Conservation (phyloP, 2,329 filamentous ascomycete genomes). For the Stromatinia cepivora region DNA sequence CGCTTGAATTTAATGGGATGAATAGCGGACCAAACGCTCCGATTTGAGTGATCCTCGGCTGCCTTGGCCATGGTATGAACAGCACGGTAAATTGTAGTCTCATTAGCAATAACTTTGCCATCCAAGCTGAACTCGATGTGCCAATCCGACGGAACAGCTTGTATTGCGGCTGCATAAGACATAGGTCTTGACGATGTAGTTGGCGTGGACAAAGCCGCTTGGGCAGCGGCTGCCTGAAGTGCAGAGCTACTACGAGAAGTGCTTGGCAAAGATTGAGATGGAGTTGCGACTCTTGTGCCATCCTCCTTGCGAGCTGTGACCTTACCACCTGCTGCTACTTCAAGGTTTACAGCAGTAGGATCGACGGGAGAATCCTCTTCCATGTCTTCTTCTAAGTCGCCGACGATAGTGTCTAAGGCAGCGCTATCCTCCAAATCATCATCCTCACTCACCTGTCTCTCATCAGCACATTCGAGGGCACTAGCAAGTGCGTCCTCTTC, state of each 20-base stretch:
- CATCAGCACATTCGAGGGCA: slow-evolving; percentile 88
- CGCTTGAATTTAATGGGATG: slow-evolving; percentile 92
- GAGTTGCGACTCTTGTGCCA: slow-evolving; percentile 81
- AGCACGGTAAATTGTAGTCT: slow-evolving; percentile 94
- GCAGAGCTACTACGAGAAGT: slow-evolving; percentile 45
- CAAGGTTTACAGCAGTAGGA: slow-evolving; percentile 86
- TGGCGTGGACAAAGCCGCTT: slow-evolving; percentile 44
- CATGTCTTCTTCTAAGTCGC: slow-evolving; percentile 83
- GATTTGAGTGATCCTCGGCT: slow-evolving; percentile 64
- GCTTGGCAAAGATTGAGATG: slow-evolving; percentile 60
- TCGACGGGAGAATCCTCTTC: slow-evolving; percentile 72
- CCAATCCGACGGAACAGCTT: slow-evolving; percentile 85
- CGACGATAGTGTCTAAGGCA: slow-evolving; percentile 83
- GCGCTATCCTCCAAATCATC: slow-evolving; percentile 64
- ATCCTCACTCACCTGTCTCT: slow-evolving; percentile 77
- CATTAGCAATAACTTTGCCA: slow-evolving; percentile 78
- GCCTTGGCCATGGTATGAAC: slow-evolving; percentile 64
- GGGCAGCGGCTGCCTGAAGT: slow-evolving; percentile 43
- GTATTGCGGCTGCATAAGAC: slow-evolving; percentile 83
- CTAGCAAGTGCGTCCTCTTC: slow-evolving; percentile 65
- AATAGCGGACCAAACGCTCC: slow-evolving; percentile 85
- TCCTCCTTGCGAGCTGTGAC: slow-evolving; percentile 91
- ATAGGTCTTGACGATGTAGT: slow-evolving; percentile 62
- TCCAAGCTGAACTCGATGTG: slow-evolving; percentile 94
- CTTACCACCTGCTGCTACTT: slow-evolving; percentile 81